Evolutionary conservation across 2,329 filamentous ascomycete species (phyloP), one percentile per base, ranked within the genome.

Genomic region (Fusarium phyllophilum): DNA sequence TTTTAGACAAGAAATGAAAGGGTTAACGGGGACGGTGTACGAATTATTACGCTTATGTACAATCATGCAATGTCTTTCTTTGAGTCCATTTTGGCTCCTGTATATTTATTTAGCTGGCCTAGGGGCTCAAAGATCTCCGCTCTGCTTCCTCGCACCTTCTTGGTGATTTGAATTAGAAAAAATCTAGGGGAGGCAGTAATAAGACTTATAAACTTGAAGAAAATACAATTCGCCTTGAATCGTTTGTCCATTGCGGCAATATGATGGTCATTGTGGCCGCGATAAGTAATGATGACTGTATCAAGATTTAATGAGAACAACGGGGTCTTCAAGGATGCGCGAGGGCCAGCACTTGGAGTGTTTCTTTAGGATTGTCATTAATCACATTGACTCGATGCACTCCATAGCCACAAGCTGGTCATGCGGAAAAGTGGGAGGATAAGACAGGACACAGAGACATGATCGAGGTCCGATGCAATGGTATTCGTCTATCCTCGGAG

Each of bases 401-500:
- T 62, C 54, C 57, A 71, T 61, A 48, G 61, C 61, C 70, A 57
- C 36, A 70, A 46, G 52, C 34, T 66, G 59, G 63, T 72, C 57
- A 61, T 68, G 61, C 57, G 31, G 55, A 49, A 56, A 59, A 48
- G 68, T 60, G 39, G 31, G 61, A 58, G 58, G 64, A 62, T 46
- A 62, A 60, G 62, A 72, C 62, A 75, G 41, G 64, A 67, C 62
- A 67, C 62, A 66, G 63, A 66, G 64, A 55, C 56, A 75, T 73
- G 24, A 62, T 70, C 72, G 72, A 78, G 78, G 76, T 81, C 77
- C 81, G 83, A 81, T 82, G 80, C 77, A 82, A 80, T 83, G 79
- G 80, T 82, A 83, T 83, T 85, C 78, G 81, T 84, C 82, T 84
- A 85, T 83, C 79, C 79, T 80, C 80, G 78, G 78, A 81, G 81